A percentile compares a stretch with the other conserved stretches of the same genome.
These are phyloP conservation scores for Moniliophthora roreri DNA, from an alignment of 1,284 basidiomycete species.

Conservation along the genomic window DNA sequence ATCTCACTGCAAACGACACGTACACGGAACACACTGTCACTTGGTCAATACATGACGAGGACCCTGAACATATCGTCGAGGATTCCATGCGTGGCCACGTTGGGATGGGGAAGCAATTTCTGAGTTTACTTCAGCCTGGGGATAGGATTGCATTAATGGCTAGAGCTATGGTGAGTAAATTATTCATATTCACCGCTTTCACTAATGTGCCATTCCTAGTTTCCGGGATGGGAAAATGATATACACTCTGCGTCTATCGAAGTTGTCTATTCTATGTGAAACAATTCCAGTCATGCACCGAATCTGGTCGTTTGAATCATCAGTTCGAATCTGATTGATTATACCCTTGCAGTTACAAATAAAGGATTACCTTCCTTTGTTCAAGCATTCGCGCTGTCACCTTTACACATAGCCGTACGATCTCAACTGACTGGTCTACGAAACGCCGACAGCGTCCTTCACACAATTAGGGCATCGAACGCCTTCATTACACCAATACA, in stretches of 20 bases:
- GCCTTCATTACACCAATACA: too few species aligned
- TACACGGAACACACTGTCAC: constrained; percentile 1
- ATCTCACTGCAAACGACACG: constrained; percentile 7
- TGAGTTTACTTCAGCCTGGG: constrained; percentile 21
- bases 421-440: too few species aligned
- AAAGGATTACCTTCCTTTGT: too few species aligned
- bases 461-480: too few species aligned
- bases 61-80: background rate
- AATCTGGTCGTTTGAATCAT: too few species aligned
- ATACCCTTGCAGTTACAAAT: too few species aligned
- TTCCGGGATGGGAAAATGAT: constrained; percentile 28
- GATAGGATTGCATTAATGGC: constrained; percentile 29
- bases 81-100: constrained; percentile 16
- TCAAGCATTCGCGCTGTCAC: too few species aligned
- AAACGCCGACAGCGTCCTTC: too few species aligned
- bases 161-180: constrained; percentile 24
- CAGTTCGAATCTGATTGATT: too few species aligned
- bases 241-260: constrained; percentile 20
- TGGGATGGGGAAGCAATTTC: constrained; percentile 23
- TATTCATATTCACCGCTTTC: background rate
- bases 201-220: constrained; percentile 17
- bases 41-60: background rate
- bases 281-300: background rate
- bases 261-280: constrained; percentile 16
- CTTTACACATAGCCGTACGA: too few species aligned